Percentiles rank a stretch among this genome's conserved stretches.
These are phyloP conservation scores for Hymenoscyphus fraxineus DNA, from an alignment of 2,329 filamentous ascomycete species.

Conservation along the genomic window DNA sequence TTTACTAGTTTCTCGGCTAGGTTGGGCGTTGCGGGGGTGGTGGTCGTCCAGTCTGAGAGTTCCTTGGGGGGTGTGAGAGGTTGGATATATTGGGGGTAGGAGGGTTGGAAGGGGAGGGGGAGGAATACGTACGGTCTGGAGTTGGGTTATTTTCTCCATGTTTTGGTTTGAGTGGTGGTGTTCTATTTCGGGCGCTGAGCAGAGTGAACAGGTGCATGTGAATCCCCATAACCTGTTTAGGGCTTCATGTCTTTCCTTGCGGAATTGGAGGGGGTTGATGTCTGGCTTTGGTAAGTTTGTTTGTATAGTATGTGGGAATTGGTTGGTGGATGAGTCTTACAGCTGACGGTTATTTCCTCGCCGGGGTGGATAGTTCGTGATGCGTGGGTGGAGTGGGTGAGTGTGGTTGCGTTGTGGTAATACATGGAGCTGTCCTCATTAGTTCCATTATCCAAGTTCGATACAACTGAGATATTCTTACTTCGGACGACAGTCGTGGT, in stretches of 20 bases:
- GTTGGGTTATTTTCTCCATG: constrained; percentile 33
- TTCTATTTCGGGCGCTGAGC: constrained; percentile 24
- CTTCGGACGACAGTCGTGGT: constrained; percentile 43
- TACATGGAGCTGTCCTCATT: constrained; percentile 31
- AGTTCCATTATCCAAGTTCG: background rate
- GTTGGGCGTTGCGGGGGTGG: constrained; percentile 31
- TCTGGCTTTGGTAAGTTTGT: constrained; percentile 17
- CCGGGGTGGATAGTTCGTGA: constrained; percentile 38
- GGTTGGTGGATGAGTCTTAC: constrained; percentile 22
- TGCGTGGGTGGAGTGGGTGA: constrained; percentile 39
- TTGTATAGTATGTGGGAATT: background rate
- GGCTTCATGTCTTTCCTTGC: constrained; percentile 30
- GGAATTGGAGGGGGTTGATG: constrained; percentile 35
- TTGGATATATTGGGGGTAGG: background rate
- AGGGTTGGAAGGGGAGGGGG: background rate
- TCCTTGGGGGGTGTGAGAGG: constrained; percentile 12
- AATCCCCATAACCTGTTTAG: constrained; percentile 39
- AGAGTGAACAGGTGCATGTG: constrained; percentile 38
- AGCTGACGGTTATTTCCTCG: constrained; percentile 42
- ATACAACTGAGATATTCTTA: constrained; percentile 20
- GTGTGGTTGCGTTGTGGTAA: constrained; percentile 36
- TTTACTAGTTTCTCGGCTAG: constrained; percentile 39
- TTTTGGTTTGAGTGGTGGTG: constrained; percentile 31
- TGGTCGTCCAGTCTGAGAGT: constrained; percentile 36
- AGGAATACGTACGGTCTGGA: constrained; percentile 25